phyloP scores from a whole-genome alignment of 495 filamentous ascomycete species.

The Aspergillus nanangensis region DNA sequence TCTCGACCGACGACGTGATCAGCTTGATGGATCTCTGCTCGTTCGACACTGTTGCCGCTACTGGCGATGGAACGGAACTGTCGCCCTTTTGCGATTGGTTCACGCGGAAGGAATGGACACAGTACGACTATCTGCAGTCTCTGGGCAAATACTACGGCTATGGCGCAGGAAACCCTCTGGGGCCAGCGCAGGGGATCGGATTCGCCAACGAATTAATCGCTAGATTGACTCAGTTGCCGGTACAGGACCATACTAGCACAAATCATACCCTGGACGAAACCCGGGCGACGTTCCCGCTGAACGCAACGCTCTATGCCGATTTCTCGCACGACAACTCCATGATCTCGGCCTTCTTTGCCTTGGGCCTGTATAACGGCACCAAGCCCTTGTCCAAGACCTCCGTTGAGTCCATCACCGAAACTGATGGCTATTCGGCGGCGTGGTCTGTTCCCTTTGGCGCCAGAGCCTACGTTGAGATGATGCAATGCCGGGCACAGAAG shows the following conservation, averaged over 20 bases:
- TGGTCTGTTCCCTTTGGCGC: conserved; percentile 80
- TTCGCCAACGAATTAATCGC: conserved; percentile 82
- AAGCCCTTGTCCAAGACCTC: conserved; percentile 42
- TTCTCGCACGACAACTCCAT: conserved; percentile 88
- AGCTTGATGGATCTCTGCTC: conserved; percentile 82
- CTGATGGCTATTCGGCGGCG: conserved; percentile 58
- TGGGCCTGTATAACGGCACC: conserved; percentile 68
- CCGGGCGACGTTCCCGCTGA: conserved; percentile 62
- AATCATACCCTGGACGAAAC: conserved; percentile 68
- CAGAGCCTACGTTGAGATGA: conserved; percentile 78
- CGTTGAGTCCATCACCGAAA: conserved; percentile 34
- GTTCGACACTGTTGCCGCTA: conserved; percentile 65
- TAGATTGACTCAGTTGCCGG: conserved; percentile 61
- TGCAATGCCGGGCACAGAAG: conserved; percentile 52
- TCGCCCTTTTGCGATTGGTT: conserved; percentile 74
- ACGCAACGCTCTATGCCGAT: conserved; percentile 66
- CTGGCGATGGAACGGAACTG: conserved; percentile 23
- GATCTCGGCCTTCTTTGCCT: conserved; percentile 63
- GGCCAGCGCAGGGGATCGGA: conserved; percentile 76
- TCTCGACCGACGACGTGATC: conserved; percentile 55
- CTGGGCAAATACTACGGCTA: conserved; percentile 79
- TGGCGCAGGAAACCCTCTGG: conserved; percentile 69
- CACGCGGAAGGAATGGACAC: conserved; percentile 59
- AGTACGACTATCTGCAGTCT: conserved; percentile 73
- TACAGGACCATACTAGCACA: conserved; percentile 64